These are phyloP conservation scores for Aspergillus sp. DNA, from an alignment of 2,329 filamentous ascomycete genomes.

Conservation along the genomic window DNA sequence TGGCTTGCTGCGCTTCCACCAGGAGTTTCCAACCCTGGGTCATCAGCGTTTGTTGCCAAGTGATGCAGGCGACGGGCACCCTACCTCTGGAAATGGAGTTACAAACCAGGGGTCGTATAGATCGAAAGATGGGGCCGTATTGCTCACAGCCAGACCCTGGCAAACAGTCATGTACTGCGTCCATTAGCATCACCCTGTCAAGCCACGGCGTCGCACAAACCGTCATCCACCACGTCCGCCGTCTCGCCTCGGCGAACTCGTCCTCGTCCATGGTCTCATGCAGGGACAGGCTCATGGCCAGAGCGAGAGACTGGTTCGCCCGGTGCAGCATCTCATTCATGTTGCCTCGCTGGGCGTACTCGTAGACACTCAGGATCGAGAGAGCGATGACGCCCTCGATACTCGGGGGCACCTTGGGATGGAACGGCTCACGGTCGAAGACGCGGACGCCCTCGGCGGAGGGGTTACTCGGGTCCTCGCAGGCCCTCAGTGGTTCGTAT, in stretches of 20 bases:
- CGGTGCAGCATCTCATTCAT: conserved; percentile 29
- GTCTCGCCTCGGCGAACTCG: conserved; percentile 21
- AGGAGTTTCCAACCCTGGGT: conserved; percentile 23
- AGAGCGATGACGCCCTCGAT: conserved; percentile 29
- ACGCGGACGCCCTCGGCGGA: conserved; percentile 4
- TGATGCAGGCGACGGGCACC: neutral
- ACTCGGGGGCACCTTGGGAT: conserved; percentile 20
- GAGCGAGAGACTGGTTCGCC: conserved; percentile 25
- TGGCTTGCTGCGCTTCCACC: conserved; percentile 24
- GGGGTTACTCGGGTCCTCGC: conserved; percentile 7
- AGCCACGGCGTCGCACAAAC: conserved; percentile 10
- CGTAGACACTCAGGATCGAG: conserved; percentile 27
- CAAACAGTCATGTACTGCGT: conserved; percentile 49
- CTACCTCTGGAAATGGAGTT: conserved; percentile 19
- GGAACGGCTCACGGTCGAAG: conserved; percentile 14
- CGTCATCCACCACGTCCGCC: conserved; percentile 31
- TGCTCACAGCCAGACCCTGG: conserved; percentile 53
- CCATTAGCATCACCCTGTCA: neutral
- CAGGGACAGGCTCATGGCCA: conserved; percentile 25
- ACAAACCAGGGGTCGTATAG: conserved; percentile 24
- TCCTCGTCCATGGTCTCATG: conserved; percentile 21
- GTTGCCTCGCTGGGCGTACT: conserved; percentile 31
- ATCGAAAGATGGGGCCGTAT: conserved; percentile 31
- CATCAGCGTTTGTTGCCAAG: neutral
- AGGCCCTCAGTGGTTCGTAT: conserved; percentile 19